Evolutionary conservation across 2,329 filamentous ascomycete species (phyloP).

Genomic region (Drechslera avenae): DNA sequence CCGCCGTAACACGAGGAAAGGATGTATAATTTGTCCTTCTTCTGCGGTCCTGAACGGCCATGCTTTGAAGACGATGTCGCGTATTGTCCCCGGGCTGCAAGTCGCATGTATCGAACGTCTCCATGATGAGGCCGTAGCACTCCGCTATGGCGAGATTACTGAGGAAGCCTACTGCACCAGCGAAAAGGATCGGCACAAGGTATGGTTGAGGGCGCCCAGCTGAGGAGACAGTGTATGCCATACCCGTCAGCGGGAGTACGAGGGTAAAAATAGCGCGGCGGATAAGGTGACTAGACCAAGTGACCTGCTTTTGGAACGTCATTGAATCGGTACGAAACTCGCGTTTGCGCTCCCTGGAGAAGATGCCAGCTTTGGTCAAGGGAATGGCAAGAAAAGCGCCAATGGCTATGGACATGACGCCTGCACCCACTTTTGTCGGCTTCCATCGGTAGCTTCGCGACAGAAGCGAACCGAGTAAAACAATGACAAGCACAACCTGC

Average conservation of each 20-base stretch:
- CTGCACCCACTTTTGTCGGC: conserved; percentile 69
- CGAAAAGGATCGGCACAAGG: conserved; percentile 69
- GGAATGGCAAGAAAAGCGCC: conserved; percentile 73
- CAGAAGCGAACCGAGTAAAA: conserved; percentile 71
- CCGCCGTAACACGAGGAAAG: conserved; percentile 74
- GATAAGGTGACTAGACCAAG: conserved; percentile 74
- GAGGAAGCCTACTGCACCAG: conserved; percentile 70
- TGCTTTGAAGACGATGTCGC: conserved; percentile 52
- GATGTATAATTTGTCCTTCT: conserved; percentile 74
- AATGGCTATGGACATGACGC: conserved; percentile 68
- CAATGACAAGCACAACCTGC: conserved; percentile 73
- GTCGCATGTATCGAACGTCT: conserved; percentile 80
- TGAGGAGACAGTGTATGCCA: conserved; percentile 71
- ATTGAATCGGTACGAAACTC: conserved; percentile 68
- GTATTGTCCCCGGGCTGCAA: conserved; percentile 72
- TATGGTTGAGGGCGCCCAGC: conserved; percentile 63
- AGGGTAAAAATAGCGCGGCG: conserved; percentile 71
- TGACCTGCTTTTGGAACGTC: conserved; percentile 67
- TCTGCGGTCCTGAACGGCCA: conserved; percentile 51
- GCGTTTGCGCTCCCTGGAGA: conserved; percentile 67
- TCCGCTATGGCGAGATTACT: conserved; percentile 76
- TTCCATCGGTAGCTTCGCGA: conserved; percentile 70
- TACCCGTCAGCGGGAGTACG: conserved; percentile 67
- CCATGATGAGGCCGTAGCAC: conserved; percentile 78
- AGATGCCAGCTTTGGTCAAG: conserved; percentile 72